Conservation (phyloP, 495 filamentous ascomycete species). For the Aeminium ludgeri region DNA sequence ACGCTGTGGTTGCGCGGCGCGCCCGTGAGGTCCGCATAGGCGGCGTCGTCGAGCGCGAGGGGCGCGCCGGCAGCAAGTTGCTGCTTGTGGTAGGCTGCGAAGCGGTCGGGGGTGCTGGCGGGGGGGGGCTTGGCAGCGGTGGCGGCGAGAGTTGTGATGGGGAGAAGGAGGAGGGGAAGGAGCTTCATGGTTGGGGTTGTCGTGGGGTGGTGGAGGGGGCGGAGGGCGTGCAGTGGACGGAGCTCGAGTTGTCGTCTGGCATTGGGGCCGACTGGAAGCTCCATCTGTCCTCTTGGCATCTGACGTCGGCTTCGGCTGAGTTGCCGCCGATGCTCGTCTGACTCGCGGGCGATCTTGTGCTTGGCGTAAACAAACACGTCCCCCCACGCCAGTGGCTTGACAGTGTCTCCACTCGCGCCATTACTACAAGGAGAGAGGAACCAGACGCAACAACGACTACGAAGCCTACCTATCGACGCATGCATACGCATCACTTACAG, state of each 20-base stretch:
- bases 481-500: neutral
- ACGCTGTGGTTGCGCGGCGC: constrained; percentile 69
- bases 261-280: too few relatives aligned
- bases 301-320: too few relatives aligned
- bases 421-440: too few relatives aligned
- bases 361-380: too few relatives aligned
- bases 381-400: too few relatives aligned
- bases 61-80: constrained; percentile 45
- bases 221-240: neutral
- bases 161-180: constrained; percentile 36
- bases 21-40: constrained; percentile 57
- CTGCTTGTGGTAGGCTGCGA: constrained; percentile 49
- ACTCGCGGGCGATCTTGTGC: too few relatives aligned
- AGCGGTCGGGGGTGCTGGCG: constrained; percentile 35
- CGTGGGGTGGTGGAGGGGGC: neutral
- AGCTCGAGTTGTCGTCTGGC: neutral
- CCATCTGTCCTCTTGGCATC: too few relatives aligned
- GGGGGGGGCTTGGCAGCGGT: constrained; percentile 40
- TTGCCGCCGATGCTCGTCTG: too few relatives aligned
- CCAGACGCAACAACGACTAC: too few relatives aligned
- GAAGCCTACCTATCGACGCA: too few relatives aligned
- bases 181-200: constrained; percentile 23
- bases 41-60: constrained; percentile 56
- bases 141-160: constrained; percentile 37
- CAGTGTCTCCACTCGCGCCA: too few relatives aligned